Conservation (phyloP, 768 basidiomycete genomes). For the Amanita rimosa region DNA sequence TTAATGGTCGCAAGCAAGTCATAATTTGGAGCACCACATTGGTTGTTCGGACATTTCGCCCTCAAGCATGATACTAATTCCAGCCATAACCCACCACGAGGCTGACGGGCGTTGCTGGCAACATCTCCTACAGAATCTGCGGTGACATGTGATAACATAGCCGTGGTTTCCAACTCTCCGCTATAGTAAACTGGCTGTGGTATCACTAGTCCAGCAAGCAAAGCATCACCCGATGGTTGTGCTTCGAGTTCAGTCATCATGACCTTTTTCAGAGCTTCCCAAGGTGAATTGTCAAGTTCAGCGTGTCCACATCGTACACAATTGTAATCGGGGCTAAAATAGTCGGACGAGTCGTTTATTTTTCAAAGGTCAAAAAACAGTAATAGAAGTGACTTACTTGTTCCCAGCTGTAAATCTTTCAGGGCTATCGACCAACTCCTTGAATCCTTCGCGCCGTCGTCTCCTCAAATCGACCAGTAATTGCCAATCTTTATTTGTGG, state of each 20-base stretch:
- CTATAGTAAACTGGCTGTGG: neutral
- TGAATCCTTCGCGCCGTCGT: conserved; percentile 31
- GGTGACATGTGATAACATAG: conserved; percentile 1
- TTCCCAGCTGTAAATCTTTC: conserved; percentile 48
- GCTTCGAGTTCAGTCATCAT: conserved; percentile 40
- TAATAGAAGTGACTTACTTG: too few relatives aligned
- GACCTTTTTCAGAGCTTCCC: conserved; percentile 44
- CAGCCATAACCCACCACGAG: conserved; percentile 21
- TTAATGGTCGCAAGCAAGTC: conserved; percentile 47
- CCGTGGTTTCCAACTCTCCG: neutral
- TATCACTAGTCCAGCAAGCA: conserved; percentile 18
- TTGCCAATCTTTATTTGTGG: conserved; percentile 34
- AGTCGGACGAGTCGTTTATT: too few relatives aligned
- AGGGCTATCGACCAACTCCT: conserved; percentile 36
- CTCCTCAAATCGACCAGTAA: conserved; percentile 39
- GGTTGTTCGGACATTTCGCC: conserved; percentile 34
- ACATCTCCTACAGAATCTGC: conserved; percentile 23
- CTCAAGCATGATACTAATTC: conserved; percentile 46
- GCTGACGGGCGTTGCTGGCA: conserved; percentile 13
- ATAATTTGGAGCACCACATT: conserved; percentile 46
- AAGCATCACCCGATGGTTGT: conserved; percentile 40
- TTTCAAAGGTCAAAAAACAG: too few relatives aligned
- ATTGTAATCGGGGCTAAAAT: conserved; percentile 13
- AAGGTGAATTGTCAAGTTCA: conserved; percentile 44
- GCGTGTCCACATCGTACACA: conserved; percentile 46